Evolutionary conservation across 805 yeast species (phyloP), one percentile per base, ranked within the genome.

Genomic region (Ogataea kodamae): DNA sequence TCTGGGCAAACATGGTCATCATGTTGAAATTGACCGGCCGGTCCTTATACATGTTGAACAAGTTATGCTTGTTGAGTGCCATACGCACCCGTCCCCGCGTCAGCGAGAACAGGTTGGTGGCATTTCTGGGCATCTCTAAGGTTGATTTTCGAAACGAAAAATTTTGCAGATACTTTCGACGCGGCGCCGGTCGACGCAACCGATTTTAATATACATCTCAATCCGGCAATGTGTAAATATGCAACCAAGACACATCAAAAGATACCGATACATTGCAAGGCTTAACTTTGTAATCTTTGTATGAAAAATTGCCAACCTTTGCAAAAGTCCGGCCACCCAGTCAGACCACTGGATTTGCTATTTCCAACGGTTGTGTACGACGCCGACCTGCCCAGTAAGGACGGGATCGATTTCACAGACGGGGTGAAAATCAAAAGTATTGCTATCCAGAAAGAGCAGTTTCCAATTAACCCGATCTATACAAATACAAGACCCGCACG

Each of bases 1-100:
- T 87, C 61, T 90, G 95, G 62, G 86, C 95, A 63, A 71, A 92
- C 39, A 86, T 67, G n/a, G 95, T 76, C 61, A 74, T 74, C 4
- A 77, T 70, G 42, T 68, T 65, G 54, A 73, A 74, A 35, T 59
- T 65, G 16, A 60, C 58, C 40, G 68, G 69, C 28, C 76, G 69
- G 59, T 81, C 84, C 68, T 88, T 82, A 69, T 81, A 78, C 50
- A 88, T 56, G 54, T 92, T 92, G 75, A 86, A 92, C 57, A 92
- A 67, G 59, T 90, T 90, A 63, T 77, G 78, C 64, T 88, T 88
- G 75, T 86, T 89, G 81, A 86, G 84, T 15, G 96, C 83, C 40
- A 95, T 75, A 50, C 97, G 82, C 48, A 92, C 72, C 39, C 85
- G 47, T 28, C 58, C 63, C 33, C 61, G 47, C 16, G 49, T 48